phyloP scores from a whole-genome alignment of 2,329 filamentous ascomycete genomes.

The Fusarium sp. region DNA sequence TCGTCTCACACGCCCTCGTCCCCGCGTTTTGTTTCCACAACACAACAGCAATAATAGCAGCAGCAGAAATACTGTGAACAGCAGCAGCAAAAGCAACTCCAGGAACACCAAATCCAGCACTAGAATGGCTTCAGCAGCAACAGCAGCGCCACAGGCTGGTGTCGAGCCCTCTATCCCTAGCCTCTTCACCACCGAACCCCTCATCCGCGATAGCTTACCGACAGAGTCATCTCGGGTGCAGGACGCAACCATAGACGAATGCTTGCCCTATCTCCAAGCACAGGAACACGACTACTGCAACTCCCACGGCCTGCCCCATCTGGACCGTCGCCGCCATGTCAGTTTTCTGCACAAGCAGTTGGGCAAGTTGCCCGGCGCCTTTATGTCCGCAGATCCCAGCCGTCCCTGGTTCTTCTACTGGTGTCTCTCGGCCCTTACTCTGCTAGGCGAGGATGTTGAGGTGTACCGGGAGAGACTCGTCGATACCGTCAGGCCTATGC shows the following conservation, averaged over 20 bases:
- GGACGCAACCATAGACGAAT: constrained; percentile 76
- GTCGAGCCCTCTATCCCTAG: constrained; percentile 60
- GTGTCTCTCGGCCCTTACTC: constrained; percentile 81
- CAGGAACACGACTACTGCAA: constrained; percentile 73
- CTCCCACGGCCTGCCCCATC: constrained; percentile 78
- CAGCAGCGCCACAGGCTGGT: constrained; percentile 22
- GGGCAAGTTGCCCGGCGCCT: constrained; percentile 76
- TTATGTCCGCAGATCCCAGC: constrained; percentile 85
- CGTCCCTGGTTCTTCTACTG: constrained; percentile 97
- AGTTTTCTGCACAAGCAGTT: constrained; percentile 74
- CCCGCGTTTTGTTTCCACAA: constrained; percentile 54
- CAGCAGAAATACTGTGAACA: constrained; percentile 16
- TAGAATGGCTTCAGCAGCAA: constrained; percentile 34
- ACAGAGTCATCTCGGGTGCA: constrained; percentile 80
- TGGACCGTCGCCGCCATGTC: constrained; percentile 76
- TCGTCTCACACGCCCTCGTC: constrained; percentile 49
- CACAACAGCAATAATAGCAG: constrained; percentile 29
- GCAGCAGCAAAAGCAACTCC: constrained; percentile 12
- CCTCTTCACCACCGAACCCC: constrained; percentile 71
- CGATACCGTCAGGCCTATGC: constrained; percentile 83
- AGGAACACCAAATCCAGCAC: constrained; percentile 24
- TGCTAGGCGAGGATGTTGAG: constrained; percentile 81
- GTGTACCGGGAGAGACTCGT: constrained; percentile 79
- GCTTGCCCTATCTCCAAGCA: constrained; percentile 77
- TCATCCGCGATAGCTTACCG: constrained; percentile 74